Base-by-base conservation (phyloP, 1,139 yeast species). In the Kurtzmaniella quercitrusa region DNA sequence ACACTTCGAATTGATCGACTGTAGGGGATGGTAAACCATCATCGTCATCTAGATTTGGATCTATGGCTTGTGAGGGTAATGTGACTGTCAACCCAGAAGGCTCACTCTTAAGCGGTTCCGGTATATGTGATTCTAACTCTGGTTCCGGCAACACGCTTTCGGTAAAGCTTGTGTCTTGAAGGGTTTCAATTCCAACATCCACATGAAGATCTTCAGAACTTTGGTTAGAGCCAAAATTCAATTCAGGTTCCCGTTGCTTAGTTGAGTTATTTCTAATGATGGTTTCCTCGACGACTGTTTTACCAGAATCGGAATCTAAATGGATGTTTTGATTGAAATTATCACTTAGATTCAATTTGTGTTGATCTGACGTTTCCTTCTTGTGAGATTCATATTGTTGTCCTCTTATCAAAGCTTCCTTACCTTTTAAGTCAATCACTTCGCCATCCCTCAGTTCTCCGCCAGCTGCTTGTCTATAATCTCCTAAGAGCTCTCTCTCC, bases 401-500 rank as follows among this genome's bases (percentile, higher is more conserved):
- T 21, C 23, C 23, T 5, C 23, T 8, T n/a, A n/a, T n/a, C 23
- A 21, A 21, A 21, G 8, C 4, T 21, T 21, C 23, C 23, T 21
- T 21, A 4, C 8, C 23, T 5, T 21, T 21, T 4, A 21, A 21
- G 4, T 21, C 23, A 21, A 4, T 21, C 23, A 21, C 23, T 5
- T 21, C 23, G 4, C 23, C 23, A 34, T 14, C 27, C 25, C 41
- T 39, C 11, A 50, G 44, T 21, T 21, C 8, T 21, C 8, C 8
- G 8, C 8, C 8, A 4, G 23, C 8, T 21, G 8, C 23, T 21
- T 21, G 7, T 21, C 23, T 21, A 21, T 8, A 5, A 37, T 59
- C 62, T 16, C 48, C 43, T 38, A 57, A 53, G 7, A 57, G 55
- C 34, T 63, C 66, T 25, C 54, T 49, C 42, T 67, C 74, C 33